phyloP scores from a whole-genome alignment of 2,329 filamentous ascomycete genomes.

The Alternaria sp. region DNA sequence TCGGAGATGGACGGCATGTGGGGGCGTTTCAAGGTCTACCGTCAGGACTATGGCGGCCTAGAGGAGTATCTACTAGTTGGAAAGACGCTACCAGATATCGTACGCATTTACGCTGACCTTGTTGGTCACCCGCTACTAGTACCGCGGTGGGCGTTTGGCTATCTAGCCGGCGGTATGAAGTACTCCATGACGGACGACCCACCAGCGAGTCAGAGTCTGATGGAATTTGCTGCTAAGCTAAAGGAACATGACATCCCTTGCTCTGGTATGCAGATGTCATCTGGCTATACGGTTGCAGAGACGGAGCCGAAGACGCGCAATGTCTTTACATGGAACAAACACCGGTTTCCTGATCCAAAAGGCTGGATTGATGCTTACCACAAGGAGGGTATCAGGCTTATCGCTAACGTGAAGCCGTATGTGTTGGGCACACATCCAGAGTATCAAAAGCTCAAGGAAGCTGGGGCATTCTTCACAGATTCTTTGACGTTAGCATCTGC shows the following conservation, averaged over 20 bases:
- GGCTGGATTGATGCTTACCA: constrained; percentile 71
- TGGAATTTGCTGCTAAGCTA: constrained; percentile 69
- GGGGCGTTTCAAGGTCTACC: constrained; percentile 78
- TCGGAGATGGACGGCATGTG: constrained; percentile 79
- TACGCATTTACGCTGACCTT: constrained; percentile 71
- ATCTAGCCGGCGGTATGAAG: constrained; percentile 73
- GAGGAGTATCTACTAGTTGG: constrained; percentile 77
- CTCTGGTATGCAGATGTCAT: constrained; percentile 76
- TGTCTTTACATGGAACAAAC: constrained; percentile 75
- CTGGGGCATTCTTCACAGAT: constrained; percentile 71
- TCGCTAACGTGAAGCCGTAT: constrained; percentile 79
- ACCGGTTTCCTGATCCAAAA: constrained; percentile 74
- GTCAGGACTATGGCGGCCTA: constrained; percentile 75
- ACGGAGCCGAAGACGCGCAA: constrained; percentile 74
- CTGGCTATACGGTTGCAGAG: constrained; percentile 75
- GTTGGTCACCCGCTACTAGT: constrained; percentile 74
- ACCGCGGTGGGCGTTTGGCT: constrained; percentile 77
- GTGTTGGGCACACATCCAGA: constrained; percentile 72
- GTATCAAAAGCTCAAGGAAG: constrained; percentile 67
- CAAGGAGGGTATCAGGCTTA: constrained; percentile 69
- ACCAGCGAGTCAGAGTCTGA: constrained; percentile 63
- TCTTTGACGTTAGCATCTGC: constrained; percentile 58
- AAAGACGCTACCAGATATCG: constrained; percentile 71
- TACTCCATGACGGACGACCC: constrained; percentile 68
- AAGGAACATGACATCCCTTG: constrained; percentile 73